These are phyloP conservation scores for Coprinellus micaceus DNA, from an alignment of 768 basidiomycete species.

Conservation along the genomic window DNA sequence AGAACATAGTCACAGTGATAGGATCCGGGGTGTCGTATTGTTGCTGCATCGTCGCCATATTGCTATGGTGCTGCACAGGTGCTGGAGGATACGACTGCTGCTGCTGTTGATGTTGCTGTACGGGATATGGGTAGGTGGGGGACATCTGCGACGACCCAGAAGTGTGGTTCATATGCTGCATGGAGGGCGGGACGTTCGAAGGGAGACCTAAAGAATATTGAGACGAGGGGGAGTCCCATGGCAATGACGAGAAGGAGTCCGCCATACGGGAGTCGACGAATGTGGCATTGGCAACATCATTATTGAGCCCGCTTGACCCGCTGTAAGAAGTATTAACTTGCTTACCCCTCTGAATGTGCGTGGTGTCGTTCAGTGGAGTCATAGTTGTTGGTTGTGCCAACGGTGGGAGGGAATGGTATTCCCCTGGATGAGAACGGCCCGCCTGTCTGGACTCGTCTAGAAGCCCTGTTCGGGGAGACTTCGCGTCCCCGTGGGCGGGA, in stretches of 20 bases:
- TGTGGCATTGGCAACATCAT: conserved; percentile 3
- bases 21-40: background rate
- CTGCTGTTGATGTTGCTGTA: background rate
- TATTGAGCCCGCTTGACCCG: conserved; percentile 5
- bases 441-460: conserved; percentile 6
- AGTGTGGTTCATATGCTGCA: background rate
- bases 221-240: background rate
- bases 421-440: conserved; percentile 6
- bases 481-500: background rate
- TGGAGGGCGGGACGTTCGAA: background rate
- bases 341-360: conserved; percentile 8
- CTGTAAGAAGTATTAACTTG: background rate
- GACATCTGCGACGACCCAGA: background rate
- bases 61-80: background rate
- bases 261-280: conserved; percentile 2
- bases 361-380: background rate
- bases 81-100: background rate
- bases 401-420: conserved; percentile 1
- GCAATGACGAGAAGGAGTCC: background rate
- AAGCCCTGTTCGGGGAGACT: background rate
- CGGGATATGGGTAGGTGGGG: background rate
- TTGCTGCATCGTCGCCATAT: background rate
- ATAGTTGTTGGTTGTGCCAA: background rate
- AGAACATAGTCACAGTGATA: background rate
- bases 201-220: no score